Evolutionary conservation across 202 grass and related monocot genomes (phyloP).

Genomic region (Miscanthus sacchariflorus): DNA sequence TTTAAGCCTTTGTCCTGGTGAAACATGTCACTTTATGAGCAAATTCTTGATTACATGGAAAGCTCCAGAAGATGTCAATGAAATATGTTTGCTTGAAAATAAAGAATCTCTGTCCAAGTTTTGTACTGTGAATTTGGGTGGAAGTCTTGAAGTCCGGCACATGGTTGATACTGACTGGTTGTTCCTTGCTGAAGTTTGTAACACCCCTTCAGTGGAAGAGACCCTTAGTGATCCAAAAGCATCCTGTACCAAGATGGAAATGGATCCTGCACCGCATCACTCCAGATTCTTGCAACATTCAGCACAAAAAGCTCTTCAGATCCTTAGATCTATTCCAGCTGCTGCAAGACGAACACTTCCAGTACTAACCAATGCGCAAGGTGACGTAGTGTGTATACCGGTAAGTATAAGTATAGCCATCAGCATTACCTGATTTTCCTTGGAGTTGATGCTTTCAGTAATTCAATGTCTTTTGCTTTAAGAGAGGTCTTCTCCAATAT

Average conservation of each 20-base stretch:
- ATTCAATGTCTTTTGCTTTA: constrained; percentile 32
- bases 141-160: constrained; percentile 58
- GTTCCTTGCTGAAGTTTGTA: constrained; percentile 74
- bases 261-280: constrained; percentile 38
- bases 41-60: constrained; percentile 88
- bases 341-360: constrained; percentile 83
- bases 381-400: constrained; percentile 69
- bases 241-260: constrained; percentile 36
- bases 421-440: background rate
- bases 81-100: constrained; percentile 47
- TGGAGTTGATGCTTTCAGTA: constrained; percentile 10
- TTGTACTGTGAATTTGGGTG: constrained; percentile 53
- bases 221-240: constrained; percentile 18
- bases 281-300: constrained; percentile 67
- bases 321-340: constrained; percentile 79
- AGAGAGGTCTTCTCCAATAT: constrained; percentile 30
- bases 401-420: constrained; percentile 65
- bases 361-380: constrained; percentile 69
- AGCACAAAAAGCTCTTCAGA: constrained; percentile 62
- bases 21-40: constrained; percentile 81
- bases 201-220: constrained; percentile 42
- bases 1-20: constrained; percentile 56
- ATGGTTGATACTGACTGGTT: constrained; percentile 90
- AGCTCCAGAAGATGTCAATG: constrained; percentile 41
- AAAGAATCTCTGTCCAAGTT: constrained; percentile 57